Conservation (phyloP, 192 early-diverging fungal genomes). For the Entomortierella beljakovae region DNA sequence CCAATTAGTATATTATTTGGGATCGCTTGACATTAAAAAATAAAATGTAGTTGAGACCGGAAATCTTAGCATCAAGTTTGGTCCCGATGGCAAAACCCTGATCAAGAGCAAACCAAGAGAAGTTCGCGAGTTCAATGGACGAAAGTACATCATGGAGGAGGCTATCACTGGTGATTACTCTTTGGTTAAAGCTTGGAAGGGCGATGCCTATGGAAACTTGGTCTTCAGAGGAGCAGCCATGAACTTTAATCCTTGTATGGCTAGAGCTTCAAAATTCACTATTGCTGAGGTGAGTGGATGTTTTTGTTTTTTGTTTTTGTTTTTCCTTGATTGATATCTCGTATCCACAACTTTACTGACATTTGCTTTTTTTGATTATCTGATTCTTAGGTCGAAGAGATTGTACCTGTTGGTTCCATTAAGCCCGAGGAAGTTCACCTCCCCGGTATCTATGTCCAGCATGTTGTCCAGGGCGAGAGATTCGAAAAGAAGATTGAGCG, state of each 20-base stretch:
- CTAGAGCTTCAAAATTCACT: constrained; percentile 77
- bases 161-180: constrained; percentile 80
- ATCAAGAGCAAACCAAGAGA: constrained; percentile 74
- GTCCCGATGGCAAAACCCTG: constrained; percentile 61
- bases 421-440: constrained; percentile 80
- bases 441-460: constrained; percentile 79
- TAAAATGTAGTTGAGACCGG: constrained; percentile 75
- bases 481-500: constrained; percentile 83
- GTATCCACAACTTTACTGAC: too few species aligned
- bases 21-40: too few species aligned
- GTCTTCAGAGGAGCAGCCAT: constrained; percentile 76
- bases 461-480: constrained; percentile 74
- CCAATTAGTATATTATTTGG: too few species aligned
- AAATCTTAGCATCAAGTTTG: constrained; percentile 81
- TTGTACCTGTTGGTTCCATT: constrained; percentile 76
- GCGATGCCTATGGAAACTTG: constrained; percentile 80
- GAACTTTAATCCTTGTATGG: constrained; percentile 86
- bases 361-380: too few species aligned
- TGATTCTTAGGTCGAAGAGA: constrained; percentile 68
- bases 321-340: too few species aligned
- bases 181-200: constrained; percentile 90
- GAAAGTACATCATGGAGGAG: constrained; percentile 83
- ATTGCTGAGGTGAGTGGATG: constrained; percentile 69
- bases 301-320: too few species aligned
- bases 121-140: constrained; percentile 71